A percentile compares a stretch with the other conserved stretches of the same genome.
These are phyloP conservation scores for Alnus glutinosa DNA, from an alignment of 306 rosid genomes.

Conservation along the genomic window DNA sequence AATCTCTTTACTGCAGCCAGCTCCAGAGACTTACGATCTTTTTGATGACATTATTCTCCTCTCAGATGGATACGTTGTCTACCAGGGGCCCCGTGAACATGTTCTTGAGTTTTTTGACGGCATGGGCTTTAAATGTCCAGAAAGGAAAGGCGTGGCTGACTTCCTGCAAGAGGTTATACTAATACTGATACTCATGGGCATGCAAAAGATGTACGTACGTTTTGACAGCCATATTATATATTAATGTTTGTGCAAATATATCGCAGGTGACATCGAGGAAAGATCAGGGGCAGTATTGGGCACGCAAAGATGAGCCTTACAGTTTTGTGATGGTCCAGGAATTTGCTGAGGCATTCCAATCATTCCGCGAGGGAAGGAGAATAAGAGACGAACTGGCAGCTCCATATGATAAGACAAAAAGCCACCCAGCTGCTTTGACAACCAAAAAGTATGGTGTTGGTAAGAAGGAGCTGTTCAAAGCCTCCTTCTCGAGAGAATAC, in stretches of 20 bases:
- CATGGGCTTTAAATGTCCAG: conserved; percentile 54
- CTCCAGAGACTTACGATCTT: conserved; percentile 60
- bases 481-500: conserved; percentile 46
- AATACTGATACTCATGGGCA: too few relatives aligned
- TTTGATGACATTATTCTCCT: conserved; percentile 54
- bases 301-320: conserved; percentile 28
- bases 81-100: conserved; percentile 55
- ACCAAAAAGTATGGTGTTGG: conserved; percentile 35
- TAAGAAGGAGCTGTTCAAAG: conserved; percentile 42
- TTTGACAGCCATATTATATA: too few relatives aligned
- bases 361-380: conserved; percentile 38
- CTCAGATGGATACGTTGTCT: conserved; percentile 54
- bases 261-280: conserved; percentile 46
- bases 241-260: too few relatives aligned
- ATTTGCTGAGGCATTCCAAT: conserved; percentile 43
- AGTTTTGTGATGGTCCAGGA: conserved; percentile 38
- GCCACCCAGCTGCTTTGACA: conserved; percentile 48
- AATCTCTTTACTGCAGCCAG: conserved; percentile 55
- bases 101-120: conserved; percentile 46
- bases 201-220: too few relatives aligned
- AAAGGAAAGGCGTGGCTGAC: conserved; percentile 62
- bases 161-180: conserved; percentile 53
- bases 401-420: conserved; percentile 41
- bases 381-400: conserved; percentile 37
- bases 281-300: too few relatives aligned